A percentile compares a stretch with the other conserved stretches of the same genome.
These are phyloP conservation scores for Mrakia hoshinonis DNA, from an alignment of 768 basidiomycete species.

Conservation along the genomic window DNA sequence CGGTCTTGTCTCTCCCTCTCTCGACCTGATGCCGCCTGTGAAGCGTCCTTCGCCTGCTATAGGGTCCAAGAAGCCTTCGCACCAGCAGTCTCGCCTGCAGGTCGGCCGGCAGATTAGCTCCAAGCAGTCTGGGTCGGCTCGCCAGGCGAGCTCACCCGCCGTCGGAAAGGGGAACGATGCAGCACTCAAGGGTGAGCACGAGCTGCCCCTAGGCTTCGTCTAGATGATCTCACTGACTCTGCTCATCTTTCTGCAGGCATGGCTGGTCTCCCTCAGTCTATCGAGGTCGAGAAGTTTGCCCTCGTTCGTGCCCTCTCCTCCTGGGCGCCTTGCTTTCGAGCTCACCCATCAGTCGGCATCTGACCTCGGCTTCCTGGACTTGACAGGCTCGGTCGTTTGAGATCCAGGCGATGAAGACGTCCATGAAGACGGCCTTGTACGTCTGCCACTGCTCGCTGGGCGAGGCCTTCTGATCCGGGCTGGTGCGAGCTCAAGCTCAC, in stretches of 20 bases:
- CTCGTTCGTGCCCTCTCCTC: conserved; percentile 49
- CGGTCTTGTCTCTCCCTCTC: neutral
- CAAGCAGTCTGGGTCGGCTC: neutral
- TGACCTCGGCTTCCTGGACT: neutral
- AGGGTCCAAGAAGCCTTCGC: neutral
- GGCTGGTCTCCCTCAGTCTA: conserved; percentile 52
- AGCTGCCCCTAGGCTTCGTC: neutral
- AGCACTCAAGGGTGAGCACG: conserved; percentile 5
- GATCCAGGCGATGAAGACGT: conserved; percentile 77
- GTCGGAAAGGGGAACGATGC: conserved; percentile 24
- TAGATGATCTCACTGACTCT: neutral
- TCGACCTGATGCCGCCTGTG: conserved; percentile 9
- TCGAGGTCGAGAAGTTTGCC: conserved; percentile 82
- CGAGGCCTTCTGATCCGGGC: neutral
- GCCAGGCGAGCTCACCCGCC: conserved; percentile 1
- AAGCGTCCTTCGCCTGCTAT: neutral
- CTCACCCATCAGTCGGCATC: neutral
- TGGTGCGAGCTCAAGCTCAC: neutral
- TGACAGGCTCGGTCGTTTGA: conserved; percentile 76
- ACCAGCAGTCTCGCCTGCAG: conserved; percentile 5
- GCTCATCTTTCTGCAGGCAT: neutral
- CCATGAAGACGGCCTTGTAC: conserved; percentile 72
- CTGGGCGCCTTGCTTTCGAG: neutral
- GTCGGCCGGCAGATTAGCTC: conserved; percentile 14
- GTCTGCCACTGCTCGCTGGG: conserved; percentile 15